phyloP scores from a whole-genome alignment of 129 eudicot genomes.

The Kitagawia praeruptora region DNA sequence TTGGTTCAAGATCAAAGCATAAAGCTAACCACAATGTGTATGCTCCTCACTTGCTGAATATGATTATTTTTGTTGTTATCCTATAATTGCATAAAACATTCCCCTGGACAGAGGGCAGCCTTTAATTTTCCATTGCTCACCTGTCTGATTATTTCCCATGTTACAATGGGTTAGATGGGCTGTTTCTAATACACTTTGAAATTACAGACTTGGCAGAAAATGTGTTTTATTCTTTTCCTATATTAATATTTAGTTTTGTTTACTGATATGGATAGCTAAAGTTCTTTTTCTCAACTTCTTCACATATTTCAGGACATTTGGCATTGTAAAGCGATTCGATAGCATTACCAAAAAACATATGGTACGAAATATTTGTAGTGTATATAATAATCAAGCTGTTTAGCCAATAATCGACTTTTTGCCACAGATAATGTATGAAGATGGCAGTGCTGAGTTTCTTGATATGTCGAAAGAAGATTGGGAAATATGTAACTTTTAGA shows the following conservation, averaged over 20 bases:
- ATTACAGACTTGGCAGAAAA: not conserved
- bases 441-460: conserved; percentile 53
- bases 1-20: not conserved
- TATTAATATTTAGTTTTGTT: not conserved
- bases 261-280: not conserved
- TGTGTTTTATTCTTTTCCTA: not conserved
- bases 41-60: not conserved
- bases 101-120: not conserved
- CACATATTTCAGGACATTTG: conserved; percentile 48
- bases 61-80: not conserved
- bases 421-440: conserved; percentile 75
- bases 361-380: conserved; percentile 31
- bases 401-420: conserved; percentile 10
- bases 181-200: not conserved
- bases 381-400: not conserved
- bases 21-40: not conserved
- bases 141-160: not conserved
- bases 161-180: not conserved
- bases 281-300: not conserved
- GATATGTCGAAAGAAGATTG: conserved; percentile 82
- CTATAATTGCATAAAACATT: not conserved
- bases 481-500: conserved; percentile 53
- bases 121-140: not conserved
- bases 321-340: conserved; percentile 68
- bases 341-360: conserved; percentile 50